Base-by-base conservation (phyloP, 192 early-diverging fungal species). In the Coemansia pectinata region DNA sequence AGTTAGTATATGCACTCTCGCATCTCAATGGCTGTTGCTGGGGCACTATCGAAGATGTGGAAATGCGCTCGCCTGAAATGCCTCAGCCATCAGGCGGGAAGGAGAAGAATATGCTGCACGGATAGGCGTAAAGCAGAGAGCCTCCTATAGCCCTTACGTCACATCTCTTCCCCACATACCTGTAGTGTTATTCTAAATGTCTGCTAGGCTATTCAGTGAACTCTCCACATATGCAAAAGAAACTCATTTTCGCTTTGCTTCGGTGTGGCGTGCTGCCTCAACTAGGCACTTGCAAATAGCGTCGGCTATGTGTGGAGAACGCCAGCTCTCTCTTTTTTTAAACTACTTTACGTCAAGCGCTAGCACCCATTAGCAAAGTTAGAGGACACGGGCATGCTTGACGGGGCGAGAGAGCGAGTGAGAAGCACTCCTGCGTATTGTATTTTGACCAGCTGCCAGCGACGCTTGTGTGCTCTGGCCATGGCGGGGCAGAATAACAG, bases 301-400 rank as follows among this genome's bases (percentile, higher is more conserved):
- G 19, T 40, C 59, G 21, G 59, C 59, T 40, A 36, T 61, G 59
- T 39, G 59, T 61, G 59, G 59, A 61, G 59, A 61, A 40, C 59
- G 59, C 59, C 59, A 39, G 36, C 10, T 17, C 59, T 34, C 59
- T 15, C 1, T 34, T 34, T 39, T 38, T 21, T 40, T 38, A n/a
- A 10, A 10, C 59, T 34, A 19, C 3, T 61, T 36, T 61, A 61
- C 33, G 38, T 40, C 59, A 39, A 61, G 59, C 59, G 59, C 36
- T 36, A 61, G 21, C n/a, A 38, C 19, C 19, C 21, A 25, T 36
- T 61, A 4, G 9, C 19, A 61, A 39, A 38, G 36, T 31, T 58
- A 17, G 52, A 29, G 52, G 27, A 12, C 52, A 31, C 4, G 52
- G 27, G 27, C 52, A 31, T 55, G 5, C 55, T 29, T 15, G 55